These are phyloP conservation scores for Pseudogymnoascus sp. DNA, from an alignment of 2,329 filamentous ascomycete genomes.

Conservation along the genomic window DNA sequence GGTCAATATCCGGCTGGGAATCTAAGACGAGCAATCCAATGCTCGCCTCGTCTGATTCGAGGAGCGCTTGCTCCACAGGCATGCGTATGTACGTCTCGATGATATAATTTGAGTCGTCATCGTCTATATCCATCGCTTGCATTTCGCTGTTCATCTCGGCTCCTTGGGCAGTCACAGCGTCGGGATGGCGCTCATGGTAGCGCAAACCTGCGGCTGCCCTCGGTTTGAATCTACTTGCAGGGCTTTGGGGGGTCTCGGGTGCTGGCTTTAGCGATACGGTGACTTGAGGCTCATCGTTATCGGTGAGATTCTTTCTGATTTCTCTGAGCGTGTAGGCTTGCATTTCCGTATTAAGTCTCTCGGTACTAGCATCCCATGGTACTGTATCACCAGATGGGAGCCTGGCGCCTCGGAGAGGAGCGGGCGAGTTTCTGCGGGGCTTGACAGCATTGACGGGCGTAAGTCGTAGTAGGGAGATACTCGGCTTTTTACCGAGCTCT, in stretches of 20 bases:
- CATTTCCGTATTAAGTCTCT: conserved; percentile 46
- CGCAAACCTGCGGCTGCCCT: conserved; percentile 45
- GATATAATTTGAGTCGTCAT: conserved; percentile 52
- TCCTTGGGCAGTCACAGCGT: conserved; percentile 23
- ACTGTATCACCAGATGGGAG: conserved; percentile 32
- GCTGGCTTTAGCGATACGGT: conserved; percentile 5
- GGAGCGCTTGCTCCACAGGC: conserved; percentile 41
- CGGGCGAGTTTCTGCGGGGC: neutral
- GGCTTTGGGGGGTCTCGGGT: conserved; percentile 14
- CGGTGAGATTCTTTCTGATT: conserved; percentile 42
- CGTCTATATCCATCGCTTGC: conserved; percentile 31
- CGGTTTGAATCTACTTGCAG: conserved; percentile 41
- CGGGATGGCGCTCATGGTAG: conserved; percentile 48
- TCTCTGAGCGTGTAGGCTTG: conserved; percentile 51
- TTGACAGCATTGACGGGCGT: conserved; percentile 9
- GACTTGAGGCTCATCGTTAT: conserved; percentile 26
- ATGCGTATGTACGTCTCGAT: conserved; percentile 58
- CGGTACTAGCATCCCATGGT: conserved; percentile 27
- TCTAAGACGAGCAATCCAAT: conserved; percentile 32
- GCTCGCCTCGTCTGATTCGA: conserved; percentile 39
- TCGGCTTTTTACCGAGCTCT: conserved; percentile 19
- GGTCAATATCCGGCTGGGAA: conserved; percentile 35
- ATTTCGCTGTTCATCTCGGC: conserved; percentile 24
- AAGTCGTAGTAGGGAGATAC: neutral
- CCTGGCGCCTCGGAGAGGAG: conserved; percentile 16